Base-by-base conservation (phyloP, 148 eudicot genomes). In the Bassia scoparia region DNA sequence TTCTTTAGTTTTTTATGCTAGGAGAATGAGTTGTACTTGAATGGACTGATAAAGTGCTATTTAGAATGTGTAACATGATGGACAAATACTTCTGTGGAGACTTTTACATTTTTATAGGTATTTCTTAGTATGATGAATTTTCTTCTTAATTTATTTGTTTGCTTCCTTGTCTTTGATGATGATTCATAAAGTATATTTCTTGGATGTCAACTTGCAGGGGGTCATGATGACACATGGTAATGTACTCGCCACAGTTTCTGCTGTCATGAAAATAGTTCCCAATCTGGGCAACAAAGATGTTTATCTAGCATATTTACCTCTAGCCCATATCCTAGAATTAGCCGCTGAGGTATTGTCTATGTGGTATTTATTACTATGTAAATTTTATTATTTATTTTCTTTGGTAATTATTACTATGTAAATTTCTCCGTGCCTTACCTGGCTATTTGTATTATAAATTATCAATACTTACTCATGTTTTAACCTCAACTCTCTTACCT, bases 211-310 rank as follows among this genome's bases (percentile, higher is more conserved):
- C 23, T 38, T 81, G 64, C 83, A 94, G 98, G 98, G 98, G 74
- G 98, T 91, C 60, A 88, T 89, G 98, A 94, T 91, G n/a, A n/a
- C n/a, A n/a, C n/a, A 94, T 75, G 83, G 97, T 73, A 94, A 94
- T 79, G 83, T 94, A 81, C 89, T 94, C 79, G 91, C 98, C 48
- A 94, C 97, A 30, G 80, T 82, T 74, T 85, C 98, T 77, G 97
- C 97, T 79, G 97, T 94, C 52, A 88, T 87, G 97, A 89, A 87
- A 23, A 80, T 88, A 81, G 87, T 94, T 60, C 98, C 98, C 31
- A 82, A 76, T 55, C 91, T 94, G 69, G 84, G 86, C 73, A 49
- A 33, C 76, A 82, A 85, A 63, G 98, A 94, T 74, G 89, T 94
- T 75, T 94, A 94, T 80, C 76, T 94, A 81, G 98, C 98, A 56